phyloP scores from a whole-genome alignment of 2,329 filamentous ascomycete genomes.

The Pseudogymnoascus destructans region DNA sequence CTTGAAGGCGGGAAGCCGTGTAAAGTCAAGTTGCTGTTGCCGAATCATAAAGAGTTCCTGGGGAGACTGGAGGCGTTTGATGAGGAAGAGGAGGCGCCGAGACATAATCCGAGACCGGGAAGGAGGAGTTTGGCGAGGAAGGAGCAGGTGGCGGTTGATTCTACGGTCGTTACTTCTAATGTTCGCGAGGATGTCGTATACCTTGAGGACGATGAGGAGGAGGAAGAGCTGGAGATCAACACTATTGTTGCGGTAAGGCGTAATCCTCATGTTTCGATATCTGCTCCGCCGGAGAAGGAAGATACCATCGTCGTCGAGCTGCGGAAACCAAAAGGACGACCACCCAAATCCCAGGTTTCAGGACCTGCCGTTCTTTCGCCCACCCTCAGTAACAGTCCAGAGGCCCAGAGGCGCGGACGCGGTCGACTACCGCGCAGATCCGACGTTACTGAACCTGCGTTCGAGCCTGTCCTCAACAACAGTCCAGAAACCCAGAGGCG shows the following conservation, averaged over 20 bases:
- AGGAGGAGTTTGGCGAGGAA: not conserved
- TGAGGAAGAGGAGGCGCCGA: not conserved
- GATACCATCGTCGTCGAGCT: not conserved
- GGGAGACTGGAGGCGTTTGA: not conserved
- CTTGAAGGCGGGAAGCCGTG: slow-evolving; percentile 9
- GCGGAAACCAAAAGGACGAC: not conserved
- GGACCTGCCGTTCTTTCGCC: not conserved
- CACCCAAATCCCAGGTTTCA: not conserved
- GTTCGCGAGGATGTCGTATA: not conserved
- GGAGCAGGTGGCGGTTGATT: not conserved
- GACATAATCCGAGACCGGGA: not conserved
- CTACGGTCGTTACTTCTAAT: not conserved
- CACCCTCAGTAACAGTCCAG: not conserved
- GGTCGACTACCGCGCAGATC: not conserved
- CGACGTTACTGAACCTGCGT: not conserved
- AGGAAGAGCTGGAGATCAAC: not conserved
- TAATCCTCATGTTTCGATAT: not conserved
- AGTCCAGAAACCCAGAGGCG: too few relatives aligned
- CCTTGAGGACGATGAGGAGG: not conserved
- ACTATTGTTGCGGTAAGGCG: not conserved
- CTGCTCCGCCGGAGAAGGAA: not conserved
- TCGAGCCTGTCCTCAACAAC: too few relatives aligned
- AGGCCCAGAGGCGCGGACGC: not conserved
- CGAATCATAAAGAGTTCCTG: not conserved
- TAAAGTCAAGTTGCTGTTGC: slow-evolving; percentile 5